These are phyloP conservation scores for Stachybotrys chartarum DNA, from an alignment of 2,329 filamentous ascomycete genomes.

Conservation along the genomic window DNA sequence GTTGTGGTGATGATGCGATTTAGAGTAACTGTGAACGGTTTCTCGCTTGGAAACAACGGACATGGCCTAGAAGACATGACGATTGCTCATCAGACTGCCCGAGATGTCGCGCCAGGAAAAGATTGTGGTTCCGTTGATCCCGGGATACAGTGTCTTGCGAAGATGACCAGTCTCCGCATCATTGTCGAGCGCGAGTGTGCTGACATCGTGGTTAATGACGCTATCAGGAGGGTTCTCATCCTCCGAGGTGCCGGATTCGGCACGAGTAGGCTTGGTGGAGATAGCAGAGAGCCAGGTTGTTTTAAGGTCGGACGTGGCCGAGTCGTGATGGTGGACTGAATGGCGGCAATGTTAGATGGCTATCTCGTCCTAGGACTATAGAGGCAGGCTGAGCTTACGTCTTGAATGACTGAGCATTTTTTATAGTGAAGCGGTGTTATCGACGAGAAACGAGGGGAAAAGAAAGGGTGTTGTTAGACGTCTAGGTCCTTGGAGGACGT, in stretches of 20 bases:
- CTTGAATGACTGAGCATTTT: not conserved
- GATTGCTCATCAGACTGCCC: not conserved
- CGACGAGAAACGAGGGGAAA: too few relatives aligned
- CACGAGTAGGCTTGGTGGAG: not conserved
- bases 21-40: not conserved
- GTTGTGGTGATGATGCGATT: not conserved
- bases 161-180: not conserved
- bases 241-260: not conserved
- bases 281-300: not conserved
- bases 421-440: too few relatives aligned
- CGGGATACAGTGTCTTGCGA: not conserved
- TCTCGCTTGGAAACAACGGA: not conserved
- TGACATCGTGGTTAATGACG: not conserved
- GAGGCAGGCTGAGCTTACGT: not conserved
- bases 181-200: not conserved
- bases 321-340: not conserved
- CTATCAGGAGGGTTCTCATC: not conserved
- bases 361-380: not conserved
- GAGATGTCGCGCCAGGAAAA: not conserved
- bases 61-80: not conserved
- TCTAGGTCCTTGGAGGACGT: too few relatives aligned
- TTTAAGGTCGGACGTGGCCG: not conserved
- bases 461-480: too few relatives aligned
- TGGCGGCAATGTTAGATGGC: not conserved
- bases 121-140: not conserved